phyloP scores from a whole-genome alignment of 495 filamentous ascomycete species.

The Podospora comata region DNA sequence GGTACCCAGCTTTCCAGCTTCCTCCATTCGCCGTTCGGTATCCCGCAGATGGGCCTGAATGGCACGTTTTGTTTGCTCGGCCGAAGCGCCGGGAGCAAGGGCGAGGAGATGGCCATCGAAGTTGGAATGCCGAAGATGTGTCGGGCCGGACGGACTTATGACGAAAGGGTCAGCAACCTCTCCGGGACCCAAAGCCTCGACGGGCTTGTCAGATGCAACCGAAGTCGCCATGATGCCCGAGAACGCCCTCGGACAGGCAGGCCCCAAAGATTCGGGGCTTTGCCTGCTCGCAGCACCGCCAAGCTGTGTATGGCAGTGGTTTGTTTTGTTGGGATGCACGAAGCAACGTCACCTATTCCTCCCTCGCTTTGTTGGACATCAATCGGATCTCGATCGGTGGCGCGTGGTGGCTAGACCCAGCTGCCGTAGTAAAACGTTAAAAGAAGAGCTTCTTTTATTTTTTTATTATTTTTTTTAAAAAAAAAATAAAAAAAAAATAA shows the following conservation, averaged over 20 bases:
- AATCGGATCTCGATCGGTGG: conserved; percentile 5
- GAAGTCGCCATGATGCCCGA: conserved; percentile 32
- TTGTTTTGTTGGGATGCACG: conserved; percentile 15
- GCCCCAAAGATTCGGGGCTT: conserved; percentile 4
- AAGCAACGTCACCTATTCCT: conserved; percentile 19
- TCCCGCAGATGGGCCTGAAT: conserved; percentile 88
- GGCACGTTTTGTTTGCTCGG: conserved; percentile 80
- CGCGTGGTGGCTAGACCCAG: conserved; percentile 18
- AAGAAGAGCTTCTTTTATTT: not conserved
- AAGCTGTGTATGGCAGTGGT: conserved; percentile 10
- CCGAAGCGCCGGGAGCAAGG: conserved; percentile 71
- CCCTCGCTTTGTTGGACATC: conserved; percentile 21
- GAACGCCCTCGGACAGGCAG: conserved; percentile 15
- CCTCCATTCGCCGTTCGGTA: conserved; percentile 84
- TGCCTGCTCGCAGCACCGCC: conserved; percentile 8
- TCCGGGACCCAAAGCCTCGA: conserved; percentile 24
- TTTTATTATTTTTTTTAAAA: too few relatives aligned
- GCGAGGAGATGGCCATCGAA: conserved; percentile 78
- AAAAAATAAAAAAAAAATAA: too few relatives aligned
- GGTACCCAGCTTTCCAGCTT: conserved; percentile 82
- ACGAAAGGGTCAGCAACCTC: conserved; percentile 54
- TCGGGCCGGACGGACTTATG: conserved; percentile 41
- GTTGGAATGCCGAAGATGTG: conserved; percentile 68
- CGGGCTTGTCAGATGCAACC: conserved; percentile 31
- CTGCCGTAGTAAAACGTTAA: conserved; percentile 11